These are phyloP conservation scores for Scheffersomyces amazonensis DNA, from an alignment of 805 yeast species.

Conservation along the genomic window DNA sequence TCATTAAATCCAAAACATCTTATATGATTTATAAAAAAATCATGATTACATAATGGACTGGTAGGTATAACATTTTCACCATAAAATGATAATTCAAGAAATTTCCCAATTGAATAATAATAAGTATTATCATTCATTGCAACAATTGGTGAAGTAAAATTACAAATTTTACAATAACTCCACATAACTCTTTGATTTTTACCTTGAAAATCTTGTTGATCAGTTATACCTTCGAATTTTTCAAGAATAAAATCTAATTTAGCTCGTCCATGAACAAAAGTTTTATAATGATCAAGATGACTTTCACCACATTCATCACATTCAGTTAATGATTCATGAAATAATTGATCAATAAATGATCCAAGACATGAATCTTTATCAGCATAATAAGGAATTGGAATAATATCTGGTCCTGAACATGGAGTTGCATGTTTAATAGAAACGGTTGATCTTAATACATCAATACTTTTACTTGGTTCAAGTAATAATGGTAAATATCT, in stretches of 20 bases:
- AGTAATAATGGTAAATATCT: conserved; percentile 35
- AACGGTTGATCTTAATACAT: conserved; percentile 77
- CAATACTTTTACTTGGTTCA: conserved; percentile 71
- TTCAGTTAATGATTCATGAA: conserved; percentile 57
- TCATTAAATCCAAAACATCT: conserved; percentile 83
- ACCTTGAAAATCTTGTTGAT: conserved; percentile 17
- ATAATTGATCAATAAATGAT: conserved; percentile 77
- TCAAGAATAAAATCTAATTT: conserved; percentile 78
- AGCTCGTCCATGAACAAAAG: conserved; percentile 86
- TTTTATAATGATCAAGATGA: conserved; percentile 71
- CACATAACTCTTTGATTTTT: conserved; percentile 70
- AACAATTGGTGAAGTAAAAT: conserved; percentile 67
- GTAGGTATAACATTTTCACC: conserved; percentile 27
- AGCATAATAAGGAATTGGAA: conserved; percentile 82
- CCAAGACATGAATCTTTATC: conserved; percentile 91
- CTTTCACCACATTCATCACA: conserved; percentile 82
- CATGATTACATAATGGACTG: conserved; percentile 62
- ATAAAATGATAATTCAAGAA: conserved; percentile 83
- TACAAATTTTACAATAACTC: conserved; percentile 86
- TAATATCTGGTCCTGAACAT: conserved; percentile 86
- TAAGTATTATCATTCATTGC: conserved; percentile 86
- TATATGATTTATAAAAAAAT: conserved; percentile 76
- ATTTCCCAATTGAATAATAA: conserved; percentile 91
- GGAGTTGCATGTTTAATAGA: conserved; percentile 85
- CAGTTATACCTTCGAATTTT: conserved; percentile 26